Evolutionary conservation across 2,329 filamentous ascomycete genomes (phyloP).

Genomic region (Trichoderma pleuroti): DNA sequence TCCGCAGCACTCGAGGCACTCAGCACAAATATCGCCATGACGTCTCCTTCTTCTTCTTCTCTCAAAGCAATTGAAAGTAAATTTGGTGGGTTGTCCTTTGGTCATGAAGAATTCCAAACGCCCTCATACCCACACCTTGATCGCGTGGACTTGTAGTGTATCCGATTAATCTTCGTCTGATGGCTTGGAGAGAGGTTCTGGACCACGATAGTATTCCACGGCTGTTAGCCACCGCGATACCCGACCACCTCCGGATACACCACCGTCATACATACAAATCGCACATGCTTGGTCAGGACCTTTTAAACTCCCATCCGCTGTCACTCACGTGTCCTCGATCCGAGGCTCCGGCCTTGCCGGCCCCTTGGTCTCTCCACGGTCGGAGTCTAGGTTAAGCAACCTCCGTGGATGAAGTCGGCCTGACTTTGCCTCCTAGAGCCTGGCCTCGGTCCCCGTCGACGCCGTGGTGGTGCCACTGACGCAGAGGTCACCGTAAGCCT

Average conservation of each 20-base stretch:
- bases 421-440: not conserved
- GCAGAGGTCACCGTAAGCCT: not conserved
- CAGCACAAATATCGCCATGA: not conserved
- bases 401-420: not conserved
- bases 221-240: not conserved
- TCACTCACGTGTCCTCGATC: not conserved
- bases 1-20: not conserved
- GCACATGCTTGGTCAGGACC: not conserved
- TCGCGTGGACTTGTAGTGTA: not conserved
- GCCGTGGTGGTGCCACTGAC: slow-evolving; percentile 14
- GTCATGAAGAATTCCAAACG: not conserved
- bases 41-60: not conserved
- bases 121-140: not conserved
- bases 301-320: not conserved
- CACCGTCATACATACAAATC: not conserved
- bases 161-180: not conserved
- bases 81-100: not conserved
- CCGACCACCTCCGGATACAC: not conserved
- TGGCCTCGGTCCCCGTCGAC: slow-evolving; percentile 6
- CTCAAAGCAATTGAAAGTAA: not conserved
- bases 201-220: not conserved
- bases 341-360: slow-evolving; percentile 10
- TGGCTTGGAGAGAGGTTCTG: not conserved
- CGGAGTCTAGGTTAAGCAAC: slow-evolving; percentile 11
- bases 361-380: not conserved